Evolutionary conservation across 495 filamentous ascomycete species (phyloP).

Genomic region (Xylaria cubensis): DNA sequence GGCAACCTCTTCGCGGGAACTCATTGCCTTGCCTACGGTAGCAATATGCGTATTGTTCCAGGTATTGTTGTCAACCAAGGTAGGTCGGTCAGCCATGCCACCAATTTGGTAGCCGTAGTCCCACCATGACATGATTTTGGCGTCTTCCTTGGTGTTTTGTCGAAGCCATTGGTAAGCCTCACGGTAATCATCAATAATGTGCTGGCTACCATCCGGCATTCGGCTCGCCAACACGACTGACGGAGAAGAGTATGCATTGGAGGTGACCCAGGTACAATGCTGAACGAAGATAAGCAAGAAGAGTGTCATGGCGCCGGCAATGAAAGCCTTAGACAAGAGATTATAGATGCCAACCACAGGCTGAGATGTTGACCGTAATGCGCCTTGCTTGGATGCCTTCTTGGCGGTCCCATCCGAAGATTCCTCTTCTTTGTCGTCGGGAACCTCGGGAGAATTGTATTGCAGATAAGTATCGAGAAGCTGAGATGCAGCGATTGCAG

Average conservation of each 20-base stretch:
- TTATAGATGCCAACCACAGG: constrained; percentile 86
- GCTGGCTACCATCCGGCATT: constrained; percentile 92
- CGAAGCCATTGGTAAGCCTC: constrained; percentile 99
- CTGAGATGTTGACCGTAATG: constrained; percentile 71
- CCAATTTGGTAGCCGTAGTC: constrained; percentile 99
- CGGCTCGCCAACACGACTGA: constrained; percentile 94
- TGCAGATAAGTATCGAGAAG: constrained; percentile 87
- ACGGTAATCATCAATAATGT: constrained; percentile 99
- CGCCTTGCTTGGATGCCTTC: constrained; percentile 57
- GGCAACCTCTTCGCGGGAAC: constrained; percentile 94
- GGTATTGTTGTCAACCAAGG: constrained; percentile 98
- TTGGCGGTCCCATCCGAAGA: constrained; percentile 50
- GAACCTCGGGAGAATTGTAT: constrained; percentile 59
- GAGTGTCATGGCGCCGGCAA: constrained; percentile 71
- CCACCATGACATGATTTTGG: constrained; percentile 99
- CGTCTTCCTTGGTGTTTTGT: constrained; percentile 91
- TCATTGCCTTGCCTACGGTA: constrained; percentile 99
- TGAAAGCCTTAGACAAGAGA: constrained; percentile 74
- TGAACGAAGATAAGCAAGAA: constrained; percentile 94
- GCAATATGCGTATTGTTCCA: constrained; percentile 99
- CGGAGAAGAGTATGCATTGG: constrained; percentile 97
- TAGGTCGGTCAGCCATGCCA: constrained; percentile 98
- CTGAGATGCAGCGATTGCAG: constrained; percentile 86
- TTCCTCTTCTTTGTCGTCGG: constrained; percentile 58
- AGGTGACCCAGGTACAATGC: constrained; percentile 99